A percentile compares a stretch with the other conserved stretches of the same genome.
Evolutionary conservation across 129 eudicot species (phyloP).

Genomic region (Flaveria robusta): DNA sequence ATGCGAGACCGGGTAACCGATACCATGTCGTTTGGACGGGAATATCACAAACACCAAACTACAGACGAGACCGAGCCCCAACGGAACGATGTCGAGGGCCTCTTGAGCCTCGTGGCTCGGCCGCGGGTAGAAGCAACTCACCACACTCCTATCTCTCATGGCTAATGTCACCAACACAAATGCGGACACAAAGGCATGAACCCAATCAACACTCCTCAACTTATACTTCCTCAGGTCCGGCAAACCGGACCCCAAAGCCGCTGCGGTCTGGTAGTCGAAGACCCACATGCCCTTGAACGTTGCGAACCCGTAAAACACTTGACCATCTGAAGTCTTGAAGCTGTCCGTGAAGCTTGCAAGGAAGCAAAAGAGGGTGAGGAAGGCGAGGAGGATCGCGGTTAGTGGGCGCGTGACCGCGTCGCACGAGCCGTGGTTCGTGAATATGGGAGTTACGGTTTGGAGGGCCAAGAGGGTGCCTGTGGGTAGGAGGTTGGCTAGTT

Average conservation of each 20-base stretch:
- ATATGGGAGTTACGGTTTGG: constrained; percentile 72
- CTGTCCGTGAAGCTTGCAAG: constrained; percentile 87
- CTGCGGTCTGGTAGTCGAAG: constrained; percentile 53
- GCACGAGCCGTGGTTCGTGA: constrained; percentile 87
- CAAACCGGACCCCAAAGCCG: constrained; percentile 36
- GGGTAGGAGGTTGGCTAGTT: constrained; percentile 86
- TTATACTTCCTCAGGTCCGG: constrained; percentile 53
- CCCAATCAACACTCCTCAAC: constrained; percentile 55
- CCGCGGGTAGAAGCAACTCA: constrained; percentile 63
- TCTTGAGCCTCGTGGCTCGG: constrained; percentile 62
- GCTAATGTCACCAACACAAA: constrained; percentile 67
- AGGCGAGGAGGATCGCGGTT: constrained; percentile 57
- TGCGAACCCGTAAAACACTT: constrained; percentile 68
- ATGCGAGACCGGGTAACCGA: constrained; percentile 77
- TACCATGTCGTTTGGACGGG: constrained; percentile 81
- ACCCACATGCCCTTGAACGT: constrained; percentile 81
- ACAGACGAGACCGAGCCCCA: constrained; percentile 68
- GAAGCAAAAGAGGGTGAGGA: constrained; percentile 67
- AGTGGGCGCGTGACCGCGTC: constrained; percentile 67
- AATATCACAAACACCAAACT: constrained; percentile 75
- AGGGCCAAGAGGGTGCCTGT: constrained; percentile 87
- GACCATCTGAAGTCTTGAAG: constrained; percentile 68
- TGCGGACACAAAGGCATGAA: constrained; percentile 67
- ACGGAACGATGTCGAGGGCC: constrained; percentile 62
- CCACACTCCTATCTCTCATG: constrained; percentile 65